These are phyloP conservation scores for Boletus bicolor DNA, from an alignment of 768 basidiomycete species.

Conservation along the genomic window DNA sequence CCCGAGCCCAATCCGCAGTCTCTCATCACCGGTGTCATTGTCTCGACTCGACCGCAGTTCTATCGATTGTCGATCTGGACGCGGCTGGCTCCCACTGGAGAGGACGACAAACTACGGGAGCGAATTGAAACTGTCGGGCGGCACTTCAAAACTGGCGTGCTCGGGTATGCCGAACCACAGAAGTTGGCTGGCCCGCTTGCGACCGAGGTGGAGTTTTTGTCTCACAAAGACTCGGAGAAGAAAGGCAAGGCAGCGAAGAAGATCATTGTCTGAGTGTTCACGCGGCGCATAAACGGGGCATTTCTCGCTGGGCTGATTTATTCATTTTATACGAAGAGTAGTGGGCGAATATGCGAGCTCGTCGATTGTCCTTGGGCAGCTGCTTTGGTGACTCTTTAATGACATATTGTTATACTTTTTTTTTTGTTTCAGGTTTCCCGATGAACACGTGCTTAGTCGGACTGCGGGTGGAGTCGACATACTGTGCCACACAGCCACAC, in stretches of 20 bases:
- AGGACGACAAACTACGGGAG: slow-evolving; percentile 63
- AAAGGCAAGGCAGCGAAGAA: slow-evolving; percentile 84
- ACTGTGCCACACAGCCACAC: slow-evolving; percentile 24
- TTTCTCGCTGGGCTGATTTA: slow-evolving; percentile 30
- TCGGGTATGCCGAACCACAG: slow-evolving; percentile 74
- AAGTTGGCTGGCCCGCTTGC: slow-evolving; percentile 82
- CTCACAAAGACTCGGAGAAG: slow-evolving; percentile 94
- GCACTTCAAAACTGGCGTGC: slow-evolving; percentile 89
- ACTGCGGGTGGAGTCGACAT: slow-evolving; percentile 9
- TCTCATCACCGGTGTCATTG: slow-evolving; percentile 90
- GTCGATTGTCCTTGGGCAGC: slow-evolving; percentile 17
- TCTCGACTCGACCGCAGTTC: slow-evolving; percentile 91
- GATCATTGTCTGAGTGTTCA: slow-evolving; percentile 55
- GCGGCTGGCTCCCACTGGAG: slow-evolving; percentile 62
- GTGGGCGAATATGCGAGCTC: slow-evolving; percentile 18
- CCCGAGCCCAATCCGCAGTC: slow-evolving; percentile 48
- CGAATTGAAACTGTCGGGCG: slow-evolving; percentile 81
- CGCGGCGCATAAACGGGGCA: slow-evolving; percentile 14
- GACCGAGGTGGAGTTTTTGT: slow-evolving; percentile 92
- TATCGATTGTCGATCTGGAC: slow-evolving; percentile 99
- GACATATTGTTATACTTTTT: slow-evolving; percentile 17
- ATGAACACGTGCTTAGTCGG: background rate
- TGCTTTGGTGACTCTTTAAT: slow-evolving; percentile 25
- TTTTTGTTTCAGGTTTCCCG: slow-evolving; percentile 7
- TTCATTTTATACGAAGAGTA: slow-evolving; percentile 29